phyloP scores from a whole-genome alignment of 129 eudicot genomes.

The Lonicera japonica region DNA sequence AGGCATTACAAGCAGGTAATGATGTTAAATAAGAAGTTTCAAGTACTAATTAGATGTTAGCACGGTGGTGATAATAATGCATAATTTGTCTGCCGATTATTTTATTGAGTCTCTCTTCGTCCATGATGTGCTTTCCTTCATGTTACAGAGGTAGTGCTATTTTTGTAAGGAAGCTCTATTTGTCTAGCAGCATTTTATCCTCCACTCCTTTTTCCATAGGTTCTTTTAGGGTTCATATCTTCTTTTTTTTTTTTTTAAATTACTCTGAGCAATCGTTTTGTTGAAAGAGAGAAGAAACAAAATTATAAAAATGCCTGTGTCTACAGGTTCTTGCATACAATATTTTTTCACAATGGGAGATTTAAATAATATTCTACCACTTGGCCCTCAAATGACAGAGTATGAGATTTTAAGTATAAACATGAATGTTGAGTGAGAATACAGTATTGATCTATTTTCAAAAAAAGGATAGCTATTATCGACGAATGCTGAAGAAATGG shows the following conservation, averaged over 20 bases:
- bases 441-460: too few relatives aligned
- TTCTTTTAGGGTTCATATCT: neutral
- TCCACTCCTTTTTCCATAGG: too few relatives aligned
- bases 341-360: neutral
- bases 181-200: neutral
- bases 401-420: too few relatives aligned
- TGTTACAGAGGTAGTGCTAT: neutral
- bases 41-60: neutral
- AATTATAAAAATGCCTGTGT: neutral
- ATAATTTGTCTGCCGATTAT: neutral
- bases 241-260: neutral
- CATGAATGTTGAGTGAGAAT: too few relatives aligned
- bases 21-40: too few relatives aligned
- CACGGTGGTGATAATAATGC: too few relatives aligned
- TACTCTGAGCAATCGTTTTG: neutral
- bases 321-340: neutral
- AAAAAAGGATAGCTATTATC: too few relatives aligned
- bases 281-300: neutral
- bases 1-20: constrained; percentile 77
- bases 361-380: too few relatives aligned
- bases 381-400: too few relatives aligned
- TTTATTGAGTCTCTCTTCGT: neutral
- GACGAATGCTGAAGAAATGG: too few relatives aligned
- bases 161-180: neutral
- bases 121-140: neutral